Evolutionary conservation across 129 eudicot genomes (phyloP).

Genomic region (Solidago caesia): DNA sequence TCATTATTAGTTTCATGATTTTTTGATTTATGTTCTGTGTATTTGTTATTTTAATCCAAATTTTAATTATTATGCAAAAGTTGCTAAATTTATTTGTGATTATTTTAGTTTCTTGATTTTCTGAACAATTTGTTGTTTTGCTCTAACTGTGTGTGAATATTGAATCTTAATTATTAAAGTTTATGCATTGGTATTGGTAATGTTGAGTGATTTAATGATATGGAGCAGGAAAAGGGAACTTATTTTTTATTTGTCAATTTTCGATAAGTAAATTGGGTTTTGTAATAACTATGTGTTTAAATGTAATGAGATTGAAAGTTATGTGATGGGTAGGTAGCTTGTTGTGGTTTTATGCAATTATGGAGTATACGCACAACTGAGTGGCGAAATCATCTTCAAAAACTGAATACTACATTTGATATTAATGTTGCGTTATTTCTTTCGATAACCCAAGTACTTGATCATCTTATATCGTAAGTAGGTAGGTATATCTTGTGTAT

Average conservation of each 20-base stretch:
- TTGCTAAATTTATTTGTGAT: not conserved
- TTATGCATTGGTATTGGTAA: not conserved
- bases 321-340: not conserved
- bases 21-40: constrained; percentile 25
- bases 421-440: not conserved
- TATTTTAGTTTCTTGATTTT: not conserved
- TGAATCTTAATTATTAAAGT: not conserved
- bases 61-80: not conserved
- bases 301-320: not conserved
- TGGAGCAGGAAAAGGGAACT: not conserved
- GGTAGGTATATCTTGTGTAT: not conserved
- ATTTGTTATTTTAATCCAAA: constrained; percentile 14
- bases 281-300: not conserved
- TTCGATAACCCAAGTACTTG: not conserved
- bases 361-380: not conserved
- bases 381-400: not conserved
- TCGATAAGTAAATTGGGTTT: not conserved
- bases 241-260: not conserved
- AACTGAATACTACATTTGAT: not conserved
- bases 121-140: not conserved
- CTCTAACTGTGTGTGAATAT: constrained; percentile 7
- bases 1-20: not conserved
- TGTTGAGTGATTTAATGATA: constrained; percentile 9
- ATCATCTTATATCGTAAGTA: not conserved
- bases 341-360: constrained; percentile 7